These are phyloP conservation scores for Mucor circinelloides DNA, from an alignment of 371 early-diverging fungal species.

Conservation along the genomic window DNA sequence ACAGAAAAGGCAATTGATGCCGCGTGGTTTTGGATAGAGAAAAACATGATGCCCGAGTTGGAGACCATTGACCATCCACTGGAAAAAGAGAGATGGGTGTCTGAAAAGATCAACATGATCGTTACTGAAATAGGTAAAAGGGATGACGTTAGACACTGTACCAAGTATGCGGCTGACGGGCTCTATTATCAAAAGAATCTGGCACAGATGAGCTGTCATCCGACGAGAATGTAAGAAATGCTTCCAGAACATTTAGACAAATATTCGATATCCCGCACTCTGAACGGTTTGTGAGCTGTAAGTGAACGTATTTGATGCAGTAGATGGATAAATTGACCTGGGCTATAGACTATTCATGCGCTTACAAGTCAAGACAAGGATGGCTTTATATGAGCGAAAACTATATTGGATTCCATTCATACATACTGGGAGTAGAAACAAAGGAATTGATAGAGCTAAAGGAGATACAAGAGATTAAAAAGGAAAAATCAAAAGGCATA, in stretches of 20 bases:
- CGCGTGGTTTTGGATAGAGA: slow-evolving; percentile 92
- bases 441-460: slow-evolving; percentile 88
- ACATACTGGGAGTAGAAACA: slow-evolving; percentile 89
- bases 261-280: slow-evolving; percentile 80
- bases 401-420: slow-evolving; percentile 93
- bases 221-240: slow-evolving; percentile 87
- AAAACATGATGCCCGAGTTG: slow-evolving; percentile 71
- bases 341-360: slow-evolving; percentile 85
- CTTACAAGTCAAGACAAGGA: slow-evolving; percentile 88
- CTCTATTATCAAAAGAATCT: slow-evolving; percentile 47
- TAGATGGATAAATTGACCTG: background rate
- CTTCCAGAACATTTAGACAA: slow-evolving; percentile 89
- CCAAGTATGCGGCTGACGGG: too few relatives aligned
- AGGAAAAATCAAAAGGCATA: slow-evolving; percentile 88
- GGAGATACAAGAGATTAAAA: slow-evolving; percentile 83
- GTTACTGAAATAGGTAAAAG: slow-evolving; percentile 74
- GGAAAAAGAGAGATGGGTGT: slow-evolving; percentile 84
- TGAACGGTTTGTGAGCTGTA: slow-evolving; percentile 91
- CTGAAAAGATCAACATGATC: slow-evolving; percentile 87
- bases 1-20: slow-evolving; percentile 74
- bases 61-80: slow-evolving; percentile 75
- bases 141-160: too few relatives aligned
- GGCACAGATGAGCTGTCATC: slow-evolving; percentile 77
- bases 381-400: slow-evolving; percentile 96
- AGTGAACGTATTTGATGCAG: slow-evolving; percentile 3